Evolutionary conservation across 1,284 basidiomycete genomes (phyloP), one percentile per base, ranked within the genome.

Genomic region (Schizophyllum commune): DNA sequence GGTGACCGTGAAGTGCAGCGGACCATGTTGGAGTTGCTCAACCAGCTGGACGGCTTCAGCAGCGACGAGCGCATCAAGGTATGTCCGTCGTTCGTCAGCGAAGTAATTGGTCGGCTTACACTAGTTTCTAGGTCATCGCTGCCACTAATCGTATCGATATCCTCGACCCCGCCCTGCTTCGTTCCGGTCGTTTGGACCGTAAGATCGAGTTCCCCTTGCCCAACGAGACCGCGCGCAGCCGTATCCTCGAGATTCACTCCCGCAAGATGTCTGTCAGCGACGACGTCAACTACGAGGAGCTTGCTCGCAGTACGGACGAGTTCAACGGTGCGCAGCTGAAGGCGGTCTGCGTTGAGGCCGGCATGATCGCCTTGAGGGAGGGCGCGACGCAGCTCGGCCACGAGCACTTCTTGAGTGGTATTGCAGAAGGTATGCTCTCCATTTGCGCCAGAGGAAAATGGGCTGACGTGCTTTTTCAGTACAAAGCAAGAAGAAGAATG

Each of bases 131-230:
- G 93, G 96, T 99, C 65, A 98, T 99, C 67, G 96, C 96, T 15
- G 96, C 96, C 1, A 99, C 96, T 33, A 99, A 99, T 77, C 86
- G 96, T 73, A 99, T 99, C 69, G 96, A 99, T 76, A 98, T 98
- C 64, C 88, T 99, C 55, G 96, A 99, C 72, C 96, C 96, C 58
- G 96, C 96, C 13, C 83, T 99, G 61, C 97, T 98, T 70, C 92
- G 97, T 63, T 96, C 97, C 2, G 97, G 97, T 59, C 94, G 97
- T 71, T 98, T 99, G 67, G 97, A 99, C 71, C 85, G 97, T 61
- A 99, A 99, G 82, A 99, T 99, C 62, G 94, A 96, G 71, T 99
- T 99, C 77, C 88, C 91, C 56, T 77, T 98, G 62, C 96, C 96
- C 1, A 96, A 98, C 72, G 92, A 92, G 68, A 94, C 94, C 62